Evolutionary conservation across 208 protist genomes (phyloP), one percentile per base, ranked within the genome.

Genomic region (Crithidia thermophila): DNA sequence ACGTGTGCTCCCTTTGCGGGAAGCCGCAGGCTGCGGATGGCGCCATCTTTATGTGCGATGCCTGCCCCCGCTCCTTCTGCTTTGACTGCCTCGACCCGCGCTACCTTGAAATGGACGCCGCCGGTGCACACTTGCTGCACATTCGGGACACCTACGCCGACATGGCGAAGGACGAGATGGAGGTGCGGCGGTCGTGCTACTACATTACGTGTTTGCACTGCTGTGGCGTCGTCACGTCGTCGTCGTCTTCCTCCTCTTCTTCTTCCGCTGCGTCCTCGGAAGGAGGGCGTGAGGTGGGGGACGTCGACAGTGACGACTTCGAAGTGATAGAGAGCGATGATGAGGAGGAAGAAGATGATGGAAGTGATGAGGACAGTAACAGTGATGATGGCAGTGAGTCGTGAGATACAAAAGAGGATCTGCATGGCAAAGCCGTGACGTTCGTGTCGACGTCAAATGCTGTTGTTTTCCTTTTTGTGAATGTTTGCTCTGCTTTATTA

Each of bases 131-230:
- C 36, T 80, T 96, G 57, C 65, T 86, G 31, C 80, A 93, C 72
- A 83, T 96, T 36, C 60, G 71, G 16, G 36, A 63, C n/a, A 77
- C 63, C 23, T 96, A 96, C 75, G 49, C 61, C 1, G 88, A 63
- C 3, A 96, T 96, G 91, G 83, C 76, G 43, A 73, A 47, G 62
- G 88, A 94, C 37, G 81, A 66, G 51, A 69, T 90, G 74, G 65
- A 71, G 23, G 62, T 67, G 63, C 71, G 74, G 56, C 88, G 87
- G 10, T 84, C 79, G 40, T 70, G 77, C 45, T 96, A 96, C 66
- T 96, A 96, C 68, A 75, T 96, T 28, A 84, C 80, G 9, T 96
- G 91, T 55, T 55, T 94, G 47, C 75, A 70, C 62, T 94, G 91
- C 63, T 87, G 78, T 36, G 88, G 87, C 2, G 72, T 90, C 21